Evolutionary conservation across 2,329 filamentous ascomycete genomes (phyloP).

Genomic region (Tetracladium maxilliforme): DNA sequence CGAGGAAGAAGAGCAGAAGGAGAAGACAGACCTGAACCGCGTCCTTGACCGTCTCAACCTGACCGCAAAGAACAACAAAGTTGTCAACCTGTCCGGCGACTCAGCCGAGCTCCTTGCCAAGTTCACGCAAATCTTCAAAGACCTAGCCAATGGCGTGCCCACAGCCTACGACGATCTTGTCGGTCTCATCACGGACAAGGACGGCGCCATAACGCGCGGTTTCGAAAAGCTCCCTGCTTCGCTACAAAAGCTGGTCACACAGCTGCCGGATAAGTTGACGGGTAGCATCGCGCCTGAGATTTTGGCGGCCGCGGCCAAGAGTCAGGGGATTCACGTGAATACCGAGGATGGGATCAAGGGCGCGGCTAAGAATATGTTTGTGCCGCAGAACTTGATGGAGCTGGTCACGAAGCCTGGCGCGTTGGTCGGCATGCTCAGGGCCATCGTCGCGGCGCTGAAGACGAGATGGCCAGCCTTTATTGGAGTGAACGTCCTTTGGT

Average conservation of each 20-base stretch:
- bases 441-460: conserved; percentile 82
- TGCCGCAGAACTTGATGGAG: conserved; percentile 60
- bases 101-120: conserved; percentile 67
- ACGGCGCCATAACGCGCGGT: conserved; percentile 40
- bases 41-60: conserved; percentile 79
- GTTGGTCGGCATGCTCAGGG: conserved; percentile 68
- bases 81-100: conserved; percentile 72
- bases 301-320: conserved; percentile 63
- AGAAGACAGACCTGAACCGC: conserved; percentile 58
- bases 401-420: conserved; percentile 79
- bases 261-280: conserved; percentile 70
- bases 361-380: conserved; percentile 51
- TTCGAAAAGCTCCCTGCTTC: conserved; percentile 60
- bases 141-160: conserved; percentile 81
- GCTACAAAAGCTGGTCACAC: conserved; percentile 74
- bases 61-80: conserved; percentile 69
- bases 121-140: conserved; percentile 85
- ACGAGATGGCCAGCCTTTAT: conserved; percentile 80
- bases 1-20: conserved; percentile 24
- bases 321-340: conserved; percentile 29
- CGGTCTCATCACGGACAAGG: conserved; percentile 41
- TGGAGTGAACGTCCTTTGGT: conserved; percentile 84
- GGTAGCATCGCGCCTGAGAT: conserved; percentile 66
- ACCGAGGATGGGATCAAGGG: conserved; percentile 23
- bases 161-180: conserved; percentile 87